Percentiles rank a stretch among this genome's conserved stretches.
phyloP scores from a whole-genome alignment of 139 green algal genomes.

The Gonium pectorale region DNA sequence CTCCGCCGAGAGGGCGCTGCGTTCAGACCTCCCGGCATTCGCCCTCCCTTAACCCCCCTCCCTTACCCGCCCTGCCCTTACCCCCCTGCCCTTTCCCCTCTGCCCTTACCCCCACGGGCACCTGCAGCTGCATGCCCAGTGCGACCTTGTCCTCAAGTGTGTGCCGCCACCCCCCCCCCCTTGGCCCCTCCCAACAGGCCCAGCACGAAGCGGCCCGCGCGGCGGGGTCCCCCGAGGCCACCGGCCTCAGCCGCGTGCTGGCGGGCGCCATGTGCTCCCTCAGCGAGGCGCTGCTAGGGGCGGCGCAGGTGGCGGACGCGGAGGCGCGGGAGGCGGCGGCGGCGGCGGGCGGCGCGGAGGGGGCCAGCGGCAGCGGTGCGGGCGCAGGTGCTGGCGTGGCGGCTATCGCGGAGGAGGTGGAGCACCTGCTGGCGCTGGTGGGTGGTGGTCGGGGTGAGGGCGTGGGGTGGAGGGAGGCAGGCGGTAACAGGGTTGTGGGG shows the following conservation, averaged over 20 bases:
- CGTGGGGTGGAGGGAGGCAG: neutral
- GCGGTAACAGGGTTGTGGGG: neutral
- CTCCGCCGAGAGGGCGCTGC: too few relatives aligned
- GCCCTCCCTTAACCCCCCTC: too few relatives aligned
- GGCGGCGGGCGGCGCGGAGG: neutral
- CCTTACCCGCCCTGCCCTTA: too few relatives aligned
- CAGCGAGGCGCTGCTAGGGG: conserved; percentile 71
- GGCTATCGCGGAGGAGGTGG: conserved; percentile 55
- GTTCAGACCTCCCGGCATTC: too few relatives aligned
- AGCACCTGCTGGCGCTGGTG: conserved; percentile 65
- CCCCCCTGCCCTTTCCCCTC: too few relatives aligned
- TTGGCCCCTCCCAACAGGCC: neutral
- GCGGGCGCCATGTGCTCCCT: conserved; percentile 72
- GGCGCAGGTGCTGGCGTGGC: too few relatives aligned
- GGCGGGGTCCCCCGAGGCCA: neutral
- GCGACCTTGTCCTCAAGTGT: too few relatives aligned
- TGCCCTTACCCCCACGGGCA: too few relatives aligned
- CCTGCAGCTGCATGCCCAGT: too few relatives aligned
- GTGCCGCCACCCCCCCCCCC: neutral
- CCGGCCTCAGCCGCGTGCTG: conserved; percentile 52
- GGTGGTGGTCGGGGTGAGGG: neutral
- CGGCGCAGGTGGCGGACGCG: conserved; percentile 27
- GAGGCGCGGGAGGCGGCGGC: neutral
- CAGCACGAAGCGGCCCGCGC: conserved; percentile 19
- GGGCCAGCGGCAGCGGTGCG: neutral